These are phyloP conservation scores for Adiantum capillusveneris DNA, from an alignment of 75 land plant genomes.

Conservation along the genomic window DNA sequence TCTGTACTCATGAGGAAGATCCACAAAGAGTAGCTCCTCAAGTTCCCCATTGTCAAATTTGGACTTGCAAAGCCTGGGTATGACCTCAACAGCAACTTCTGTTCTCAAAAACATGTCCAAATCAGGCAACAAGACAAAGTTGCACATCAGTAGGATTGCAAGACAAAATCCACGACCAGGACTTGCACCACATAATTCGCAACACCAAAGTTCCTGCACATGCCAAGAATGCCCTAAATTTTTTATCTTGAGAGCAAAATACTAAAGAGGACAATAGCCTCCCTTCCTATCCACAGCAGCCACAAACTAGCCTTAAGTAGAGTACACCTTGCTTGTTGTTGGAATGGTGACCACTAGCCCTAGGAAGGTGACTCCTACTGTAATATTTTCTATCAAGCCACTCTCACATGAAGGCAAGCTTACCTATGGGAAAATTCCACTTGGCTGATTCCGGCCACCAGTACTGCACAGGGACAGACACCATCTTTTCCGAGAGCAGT, in stretches of 20 bases:
- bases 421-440: slow-evolving; percentile 98
- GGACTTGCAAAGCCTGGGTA: slow-evolving; percentile 87
- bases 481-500: slow-evolving; percentile 93
- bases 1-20: slow-evolving; percentile 81
- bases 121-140: neutral
- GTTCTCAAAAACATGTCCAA: slow-evolving; percentile 5
- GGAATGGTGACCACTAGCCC: no score
- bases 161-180: slow-evolving; percentile 98
- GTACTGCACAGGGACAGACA: slow-evolving; percentile 90
- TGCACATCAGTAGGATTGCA: no score
- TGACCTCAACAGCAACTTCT: slow-evolving; percentile 95
- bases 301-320: no score
- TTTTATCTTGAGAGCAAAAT: no score
- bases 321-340: no score
- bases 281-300: no score
- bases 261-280: no score
- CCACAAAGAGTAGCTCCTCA: slow-evolving; percentile 90
- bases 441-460: slow-evolving; percentile 72
- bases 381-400: no score
- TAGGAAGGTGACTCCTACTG: no score
- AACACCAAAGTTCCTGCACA: slow-evolving; percentile 93
- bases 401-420: no score
- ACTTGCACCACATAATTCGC: slow-evolving; percentile 92
- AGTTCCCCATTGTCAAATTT: slow-evolving; percentile 91
- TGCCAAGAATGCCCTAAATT: no score